Evolutionary conservation across 2,329 filamentous ascomycete species (phyloP).

Genomic region (Trichoderma cornu-damae): DNA sequence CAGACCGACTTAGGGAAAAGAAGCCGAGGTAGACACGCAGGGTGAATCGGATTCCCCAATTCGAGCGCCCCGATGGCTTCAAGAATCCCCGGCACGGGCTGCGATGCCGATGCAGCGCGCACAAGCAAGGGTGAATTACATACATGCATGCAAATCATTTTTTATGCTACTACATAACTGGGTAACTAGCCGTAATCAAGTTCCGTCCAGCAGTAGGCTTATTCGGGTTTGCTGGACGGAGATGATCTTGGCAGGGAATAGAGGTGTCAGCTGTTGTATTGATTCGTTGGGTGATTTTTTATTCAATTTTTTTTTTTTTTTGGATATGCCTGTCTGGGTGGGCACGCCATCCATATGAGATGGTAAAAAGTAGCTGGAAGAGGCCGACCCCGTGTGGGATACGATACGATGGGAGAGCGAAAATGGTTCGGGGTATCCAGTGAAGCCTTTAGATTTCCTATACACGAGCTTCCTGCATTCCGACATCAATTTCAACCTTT

Average conservation of each 20-base stretch:
- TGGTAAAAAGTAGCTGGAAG: background rate
- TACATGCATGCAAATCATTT: background rate
- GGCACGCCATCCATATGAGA: background rate
- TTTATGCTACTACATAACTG: background rate
- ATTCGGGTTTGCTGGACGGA: background rate
- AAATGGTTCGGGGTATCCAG: background rate
- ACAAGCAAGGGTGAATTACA: background rate
- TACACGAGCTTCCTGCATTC: background rate
- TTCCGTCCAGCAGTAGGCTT: background rate
- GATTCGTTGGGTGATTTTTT: background rate
- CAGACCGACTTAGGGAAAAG: background rate
- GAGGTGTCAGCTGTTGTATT: background rate
- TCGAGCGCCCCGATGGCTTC: background rate
- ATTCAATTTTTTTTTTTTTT: no score
- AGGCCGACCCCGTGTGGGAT: background rate
- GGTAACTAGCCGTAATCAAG: background rate
- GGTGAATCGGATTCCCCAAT: background rate
- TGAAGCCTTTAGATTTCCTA: constrained; percentile 1
- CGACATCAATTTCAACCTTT: background rate
- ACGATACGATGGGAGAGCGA: background rate
- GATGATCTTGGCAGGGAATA: background rate
- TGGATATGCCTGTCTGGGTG: background rate
- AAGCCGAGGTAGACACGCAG: background rate
- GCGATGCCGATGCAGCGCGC: background rate
- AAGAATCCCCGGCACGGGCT: background rate